A percentile compares a stretch with the other conserved stretches of the same genome.
phyloP scores from a whole-genome alignment of 352 stramenopile species.

The Pythium monospermum region DNA sequence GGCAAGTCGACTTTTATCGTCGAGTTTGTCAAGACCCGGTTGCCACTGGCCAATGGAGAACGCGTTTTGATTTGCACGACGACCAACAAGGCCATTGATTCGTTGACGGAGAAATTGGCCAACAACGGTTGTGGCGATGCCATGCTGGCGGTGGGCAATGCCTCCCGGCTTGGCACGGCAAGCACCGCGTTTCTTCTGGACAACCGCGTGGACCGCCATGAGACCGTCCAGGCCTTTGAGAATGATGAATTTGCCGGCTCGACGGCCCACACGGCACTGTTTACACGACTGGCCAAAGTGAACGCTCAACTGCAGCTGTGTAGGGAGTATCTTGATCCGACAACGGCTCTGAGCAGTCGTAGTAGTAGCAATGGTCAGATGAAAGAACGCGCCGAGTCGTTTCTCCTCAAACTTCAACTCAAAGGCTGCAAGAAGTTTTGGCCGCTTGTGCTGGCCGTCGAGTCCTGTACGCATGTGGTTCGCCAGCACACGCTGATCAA shows the following conservation, averaged over 20 bases:
- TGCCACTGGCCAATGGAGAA: neutral
- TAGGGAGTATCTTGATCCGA: no score
- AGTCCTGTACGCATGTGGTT: neutral
- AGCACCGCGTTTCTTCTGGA: neutral
- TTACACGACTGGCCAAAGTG: neutral
- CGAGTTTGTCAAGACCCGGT: neutral
- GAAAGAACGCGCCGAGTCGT: neutral
- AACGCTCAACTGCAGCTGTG: neutral
- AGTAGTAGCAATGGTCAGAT: neutral
- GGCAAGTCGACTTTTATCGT: constrained; percentile 6
- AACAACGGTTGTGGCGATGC: neutral
- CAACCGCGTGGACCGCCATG: neutral
- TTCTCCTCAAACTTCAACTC: neutral
- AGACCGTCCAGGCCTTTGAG: neutral
- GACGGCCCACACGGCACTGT: neutral
- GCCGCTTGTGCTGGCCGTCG: neutral
- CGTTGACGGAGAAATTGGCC: constrained; percentile 2
- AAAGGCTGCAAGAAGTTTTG: no score
- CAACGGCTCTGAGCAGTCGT: no score
- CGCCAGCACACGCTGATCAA: neutral
- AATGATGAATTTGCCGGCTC: neutral
- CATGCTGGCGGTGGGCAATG: constrained; percentile 4
- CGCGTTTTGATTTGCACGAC: constrained; percentile 3
- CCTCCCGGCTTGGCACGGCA: neutral
- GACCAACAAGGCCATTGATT: constrained; percentile 4